Evolutionary conservation across 2,329 filamentous ascomycete genomes (phyloP).

Genomic region (Phyllosticta citriasiana): DNA sequence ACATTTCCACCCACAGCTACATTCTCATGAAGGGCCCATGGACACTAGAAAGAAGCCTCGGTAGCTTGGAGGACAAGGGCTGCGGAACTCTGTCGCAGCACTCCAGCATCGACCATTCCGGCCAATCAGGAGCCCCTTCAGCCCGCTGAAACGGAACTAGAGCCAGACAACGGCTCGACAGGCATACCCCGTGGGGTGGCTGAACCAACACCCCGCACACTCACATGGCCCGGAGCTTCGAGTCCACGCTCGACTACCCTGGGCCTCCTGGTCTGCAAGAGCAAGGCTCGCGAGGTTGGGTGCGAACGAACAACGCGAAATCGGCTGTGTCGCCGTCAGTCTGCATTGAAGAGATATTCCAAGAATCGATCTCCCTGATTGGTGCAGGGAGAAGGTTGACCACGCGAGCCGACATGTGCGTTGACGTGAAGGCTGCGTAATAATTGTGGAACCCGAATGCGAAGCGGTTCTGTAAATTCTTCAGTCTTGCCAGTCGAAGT

Average conservation of each 20-base stretch:
- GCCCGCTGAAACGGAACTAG: not conserved
- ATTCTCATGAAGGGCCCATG: not conserved
- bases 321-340: not conserved
- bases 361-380: not conserved
- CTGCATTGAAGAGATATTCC: not conserved
- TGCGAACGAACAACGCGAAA: not conserved
- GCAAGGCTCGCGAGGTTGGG: not conserved
- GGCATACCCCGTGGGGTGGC: not conserved
- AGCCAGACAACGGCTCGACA: not conserved
- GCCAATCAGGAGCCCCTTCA: not conserved
- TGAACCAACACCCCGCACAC: not conserved
- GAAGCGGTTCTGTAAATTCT: not conserved
- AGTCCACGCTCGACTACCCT: not conserved
- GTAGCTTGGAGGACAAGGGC: not conserved
- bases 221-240: not conserved
- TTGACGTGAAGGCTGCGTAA: not conserved
- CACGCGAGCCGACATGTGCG: not conserved
- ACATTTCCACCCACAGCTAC: not conserved
- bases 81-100: not conserved
- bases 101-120: not conserved
- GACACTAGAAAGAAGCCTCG: not conserved
- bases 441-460: not conserved
- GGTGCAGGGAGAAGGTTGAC: not conserved
- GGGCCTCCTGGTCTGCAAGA: not conserved
- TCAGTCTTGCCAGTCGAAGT: not conserved